These are phyloP conservation scores for Zygosaccharomyces kombuchaensis DNA, from an alignment of 805 yeast species.

Conservation along the genomic window DNA sequence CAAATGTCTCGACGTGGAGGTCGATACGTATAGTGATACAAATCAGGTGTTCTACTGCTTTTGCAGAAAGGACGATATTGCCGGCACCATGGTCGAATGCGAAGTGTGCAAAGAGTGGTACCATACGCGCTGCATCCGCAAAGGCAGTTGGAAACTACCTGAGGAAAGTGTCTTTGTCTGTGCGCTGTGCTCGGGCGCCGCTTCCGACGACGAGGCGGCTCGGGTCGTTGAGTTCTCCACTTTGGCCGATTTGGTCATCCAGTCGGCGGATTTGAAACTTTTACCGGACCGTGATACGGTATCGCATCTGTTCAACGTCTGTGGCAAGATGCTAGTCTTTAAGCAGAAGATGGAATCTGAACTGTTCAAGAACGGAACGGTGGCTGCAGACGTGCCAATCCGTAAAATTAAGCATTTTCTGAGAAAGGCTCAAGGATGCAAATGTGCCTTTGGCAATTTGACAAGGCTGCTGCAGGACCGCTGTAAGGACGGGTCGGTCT, in stretches of 20 bases:
- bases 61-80: constrained; percentile 56
- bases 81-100: constrained; percentile 62
- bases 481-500: constrained; percentile 12
- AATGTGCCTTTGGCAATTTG: constrained; percentile 12
- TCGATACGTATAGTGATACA: constrained; percentile 22
- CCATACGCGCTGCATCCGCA: constrained; percentile 54
- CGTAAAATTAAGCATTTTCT: constrained; percentile 39
- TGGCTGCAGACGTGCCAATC: constrained; percentile 23
- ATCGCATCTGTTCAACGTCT: constrained; percentile 15
- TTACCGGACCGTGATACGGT: constrained; percentile 20
- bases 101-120: constrained; percentile 71
- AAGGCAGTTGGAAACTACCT: constrained; percentile 33
- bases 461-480: constrained; percentile 12
- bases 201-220: constrained; percentile 17
- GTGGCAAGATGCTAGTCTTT: constrained; percentile 12
- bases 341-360: constrained; percentile 13
- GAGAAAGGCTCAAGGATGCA: constrained; percentile 47
- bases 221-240: constrained; percentile 15
- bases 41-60: constrained; percentile 44
- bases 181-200: constrained; percentile 41
- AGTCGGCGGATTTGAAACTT: constrained; percentile 19
- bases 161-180: constrained; percentile 44
- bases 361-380: constrained; percentile 17
- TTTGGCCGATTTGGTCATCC: constrained; percentile 16
- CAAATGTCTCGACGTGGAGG: constrained; percentile 21